Evolutionary conservation across 164 flowering plant genomes (phyloP).

Genomic region (Stephania yunnanensis): DNA sequence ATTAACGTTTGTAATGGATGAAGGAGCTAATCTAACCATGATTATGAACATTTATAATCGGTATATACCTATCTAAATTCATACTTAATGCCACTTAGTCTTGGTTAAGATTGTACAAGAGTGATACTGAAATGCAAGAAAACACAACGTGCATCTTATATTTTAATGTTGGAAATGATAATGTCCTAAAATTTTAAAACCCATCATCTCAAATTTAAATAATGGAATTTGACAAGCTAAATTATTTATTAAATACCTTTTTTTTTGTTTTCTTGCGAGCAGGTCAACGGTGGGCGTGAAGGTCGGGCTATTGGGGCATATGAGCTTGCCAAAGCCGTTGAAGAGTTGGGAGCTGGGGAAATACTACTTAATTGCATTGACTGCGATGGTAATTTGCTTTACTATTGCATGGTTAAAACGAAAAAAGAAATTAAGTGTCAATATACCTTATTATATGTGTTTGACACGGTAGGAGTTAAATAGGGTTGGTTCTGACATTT

Average conservation of each 20-base stretch:
- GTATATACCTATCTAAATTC: not conserved
- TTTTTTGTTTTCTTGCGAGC: constrained; percentile 7
- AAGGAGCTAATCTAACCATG: not conserved
- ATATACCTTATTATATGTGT: no score
- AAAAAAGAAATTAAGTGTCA: no score
- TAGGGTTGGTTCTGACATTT: no score
- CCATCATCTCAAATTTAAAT: not conserved
- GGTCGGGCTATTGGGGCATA: constrained; percentile 97
- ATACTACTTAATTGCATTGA: constrained; percentile 94
- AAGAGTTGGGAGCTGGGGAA: constrained; percentile 98
- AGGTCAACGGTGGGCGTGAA: constrained; percentile 97
- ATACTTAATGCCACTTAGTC: not conserved
- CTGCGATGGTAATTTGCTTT: constrained; percentile 70
- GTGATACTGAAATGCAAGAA: not conserved
- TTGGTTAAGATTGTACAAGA: not conserved
- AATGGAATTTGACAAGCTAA: not conserved
- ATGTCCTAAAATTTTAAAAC: not conserved
- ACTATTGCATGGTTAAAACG: not conserved
- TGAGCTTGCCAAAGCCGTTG: constrained; percentile 98
- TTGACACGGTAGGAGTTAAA: not conserved
- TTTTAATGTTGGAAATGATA: not conserved
- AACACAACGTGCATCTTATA: not conserved
- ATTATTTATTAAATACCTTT: not conserved
- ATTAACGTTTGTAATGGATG: not conserved
- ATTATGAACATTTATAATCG: no score